Evolutionary conservation across 257 asterid species (phyloP), one percentile per base, ranked within the genome.

Genomic region (Scutellaria galericulata): DNA sequence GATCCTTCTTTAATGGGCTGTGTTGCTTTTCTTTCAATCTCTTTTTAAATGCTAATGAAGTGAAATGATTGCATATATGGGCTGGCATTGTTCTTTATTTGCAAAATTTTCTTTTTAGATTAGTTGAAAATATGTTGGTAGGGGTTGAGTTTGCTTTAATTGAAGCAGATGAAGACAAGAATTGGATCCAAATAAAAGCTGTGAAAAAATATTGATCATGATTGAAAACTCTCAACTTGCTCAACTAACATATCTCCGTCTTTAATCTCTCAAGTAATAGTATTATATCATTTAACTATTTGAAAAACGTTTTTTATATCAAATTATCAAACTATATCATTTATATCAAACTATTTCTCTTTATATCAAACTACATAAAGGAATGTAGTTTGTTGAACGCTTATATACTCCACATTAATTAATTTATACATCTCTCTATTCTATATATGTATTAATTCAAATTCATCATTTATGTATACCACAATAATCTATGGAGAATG

Each of bases 161-260:
- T 72, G 71, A 61, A 68, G 35, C 72, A 68, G 74, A 77, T 71
- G 58, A 82, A 71, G 82, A 83, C 90, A 83, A 74, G 81, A 73
- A 74, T 80, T 80, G 77, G 83, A 85, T 75, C 84, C 78, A 76
- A 82, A 70, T 42, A 74, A 46, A 22, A 66, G 35, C 56, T 40
- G 55, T 61, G 51, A 67, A 71, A 56, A 71, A 48, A 15, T 39
- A 77, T 71, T 68, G 63, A 78, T 75, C 76, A 82, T 84, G 64
- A 82, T 80, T 80, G 77, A 50, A 61, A 50, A 39, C 14, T 53
- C 5, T 68, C 75, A 42, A 46, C 67, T 52, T 67, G 11, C 5
- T 54, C 37, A 5, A 22, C 50, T 31, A 60, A 41, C 51, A 44
- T 55, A 27, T 55, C 41, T 71, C 4, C 0, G 59, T 7, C 51